Evolutionary conservation across 495 filamentous ascomycete species (phyloP).

Genomic region (Tuber aestivum): DNA sequence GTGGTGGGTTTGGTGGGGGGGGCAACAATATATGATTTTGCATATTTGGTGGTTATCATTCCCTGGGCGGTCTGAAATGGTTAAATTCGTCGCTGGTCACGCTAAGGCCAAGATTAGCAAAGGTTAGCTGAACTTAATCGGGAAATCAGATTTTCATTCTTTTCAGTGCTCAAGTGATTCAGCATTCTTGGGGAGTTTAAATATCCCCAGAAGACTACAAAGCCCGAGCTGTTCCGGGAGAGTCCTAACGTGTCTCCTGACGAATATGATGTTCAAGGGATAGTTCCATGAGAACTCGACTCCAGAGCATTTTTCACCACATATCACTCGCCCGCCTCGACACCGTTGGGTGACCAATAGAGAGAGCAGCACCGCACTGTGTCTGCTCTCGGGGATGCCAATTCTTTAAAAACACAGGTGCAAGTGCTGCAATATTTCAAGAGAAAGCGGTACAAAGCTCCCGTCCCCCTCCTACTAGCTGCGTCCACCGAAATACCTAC

Average conservation of each 20-base stretch:
- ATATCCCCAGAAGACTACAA: too few relatives aligned
- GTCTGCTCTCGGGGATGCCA: background rate
- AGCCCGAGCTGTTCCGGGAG: too few relatives aligned
- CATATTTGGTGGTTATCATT: background rate
- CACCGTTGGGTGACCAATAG: background rate
- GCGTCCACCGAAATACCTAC: background rate
- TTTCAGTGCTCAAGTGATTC: too few relatives aligned
- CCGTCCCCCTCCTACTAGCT: background rate
- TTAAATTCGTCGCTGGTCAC: too few relatives aligned
- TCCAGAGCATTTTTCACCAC: background rate
- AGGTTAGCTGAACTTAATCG: too few relatives aligned
- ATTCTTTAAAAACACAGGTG: background rate
- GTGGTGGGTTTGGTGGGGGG: background rate
- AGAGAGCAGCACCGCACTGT: background rate
- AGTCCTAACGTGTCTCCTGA: too few relatives aligned
- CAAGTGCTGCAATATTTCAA: background rate
- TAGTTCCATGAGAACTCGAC: background rate
- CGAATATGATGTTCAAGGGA: too few relatives aligned
- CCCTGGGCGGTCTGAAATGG: too few relatives aligned
- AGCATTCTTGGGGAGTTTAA: too few relatives aligned
- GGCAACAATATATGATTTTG: background rate
- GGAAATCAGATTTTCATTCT: too few relatives aligned
- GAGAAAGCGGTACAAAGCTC: background rate
- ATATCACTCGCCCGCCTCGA: background rate
- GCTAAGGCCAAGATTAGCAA: too few relatives aligned